Evolutionary conservation across 768 basidiomycete species (phyloP), one percentile per base, ranked within the genome.

Genomic region (Fistulinella prunicolor): DNA sequence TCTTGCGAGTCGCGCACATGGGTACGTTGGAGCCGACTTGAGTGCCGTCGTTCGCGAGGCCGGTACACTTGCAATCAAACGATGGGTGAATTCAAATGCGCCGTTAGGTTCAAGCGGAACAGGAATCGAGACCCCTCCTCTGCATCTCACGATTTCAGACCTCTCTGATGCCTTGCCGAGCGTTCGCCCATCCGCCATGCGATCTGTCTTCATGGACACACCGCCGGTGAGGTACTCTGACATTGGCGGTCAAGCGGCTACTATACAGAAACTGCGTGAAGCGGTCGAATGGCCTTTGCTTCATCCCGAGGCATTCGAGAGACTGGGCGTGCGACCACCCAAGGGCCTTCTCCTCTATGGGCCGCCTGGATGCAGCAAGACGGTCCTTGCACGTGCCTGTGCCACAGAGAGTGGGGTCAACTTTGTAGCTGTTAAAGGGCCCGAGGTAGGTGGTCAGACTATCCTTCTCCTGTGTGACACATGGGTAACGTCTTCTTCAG

Each of bases 311-410:
- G 72, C 98, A 32, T 99, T 98, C 70, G 95, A 98, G 70, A 95
- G 98, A 75, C 98, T 99, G 96, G 96, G 96, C 47, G 98, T 99
- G 70, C 89, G 89, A 60, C 96, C 95, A n/a, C 96, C 96, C 19
- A 98, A 98, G 68, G 96, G 96, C 72, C 95, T 99, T 64, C 98
- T 99, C 56, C 80, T 99, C 1, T 99, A 98, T 62, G 96, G 96
- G 55, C 95, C 95, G 3, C 96, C 96, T 1, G 96, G 96, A 46
- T 98, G 95, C 12, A 96, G 96, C 46, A 99, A 99, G 73, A 99
- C 96, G 0, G 81, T 99, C 0, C 81, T 99, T 2, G 96, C 96
- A 16, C 97, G 96, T 66, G 95, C 95, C 0, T 94, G 97, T 9
- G 94, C 95, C 24, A 96, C 97, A 66, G 94, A 97, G 71, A 98